phyloP scores from a whole-genome alignment of 768 basidiomycete genomes.

The Tricholoma sp. region DNA sequence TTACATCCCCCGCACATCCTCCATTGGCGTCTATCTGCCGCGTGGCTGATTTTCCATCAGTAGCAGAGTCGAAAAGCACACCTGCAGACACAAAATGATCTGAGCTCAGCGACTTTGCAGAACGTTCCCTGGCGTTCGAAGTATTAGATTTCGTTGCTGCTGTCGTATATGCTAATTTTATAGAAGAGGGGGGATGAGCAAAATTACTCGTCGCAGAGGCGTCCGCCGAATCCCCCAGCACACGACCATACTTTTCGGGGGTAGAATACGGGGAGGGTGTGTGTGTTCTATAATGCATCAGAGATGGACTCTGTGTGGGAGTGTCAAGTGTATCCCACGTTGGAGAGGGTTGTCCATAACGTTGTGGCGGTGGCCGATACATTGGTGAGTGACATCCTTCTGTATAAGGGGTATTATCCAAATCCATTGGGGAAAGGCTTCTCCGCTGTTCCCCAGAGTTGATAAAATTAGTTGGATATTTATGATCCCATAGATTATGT shows the following conservation, averaged over 20 bases:
- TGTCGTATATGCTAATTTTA: neutral
- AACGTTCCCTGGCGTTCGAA: neutral
- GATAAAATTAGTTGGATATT: slow-evolving; percentile 4
- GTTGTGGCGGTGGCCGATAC: neutral
- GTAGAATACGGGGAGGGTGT: neutral
- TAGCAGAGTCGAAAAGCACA: slow-evolving; percentile 37
- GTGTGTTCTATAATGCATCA: neutral
- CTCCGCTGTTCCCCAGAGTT: slow-evolving; percentile 12
- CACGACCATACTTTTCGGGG: neutral
- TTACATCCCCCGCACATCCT: neutral
- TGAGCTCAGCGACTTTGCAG: slow-evolving; percentile 16
- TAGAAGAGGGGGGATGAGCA: neutral
- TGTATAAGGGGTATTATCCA: slow-evolving; percentile 43
- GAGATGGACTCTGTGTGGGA: neutral
- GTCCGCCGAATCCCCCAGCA: neutral
- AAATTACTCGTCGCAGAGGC: neutral
- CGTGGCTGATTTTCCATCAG: neutral
- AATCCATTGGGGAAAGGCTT: slow-evolving; percentile 59
- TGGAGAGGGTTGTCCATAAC: neutral
- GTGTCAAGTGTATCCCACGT: neutral
- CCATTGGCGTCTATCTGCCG: neutral
- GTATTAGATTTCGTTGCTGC: neutral
- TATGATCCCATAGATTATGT: neutral
- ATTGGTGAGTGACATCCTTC: slow-evolving; percentile 6
- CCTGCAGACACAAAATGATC: slow-evolving; percentile 52